Base-by-base conservation (phyloP, 495 filamentous ascomycete genomes). In the Bathelium albidoporum region DNA sequence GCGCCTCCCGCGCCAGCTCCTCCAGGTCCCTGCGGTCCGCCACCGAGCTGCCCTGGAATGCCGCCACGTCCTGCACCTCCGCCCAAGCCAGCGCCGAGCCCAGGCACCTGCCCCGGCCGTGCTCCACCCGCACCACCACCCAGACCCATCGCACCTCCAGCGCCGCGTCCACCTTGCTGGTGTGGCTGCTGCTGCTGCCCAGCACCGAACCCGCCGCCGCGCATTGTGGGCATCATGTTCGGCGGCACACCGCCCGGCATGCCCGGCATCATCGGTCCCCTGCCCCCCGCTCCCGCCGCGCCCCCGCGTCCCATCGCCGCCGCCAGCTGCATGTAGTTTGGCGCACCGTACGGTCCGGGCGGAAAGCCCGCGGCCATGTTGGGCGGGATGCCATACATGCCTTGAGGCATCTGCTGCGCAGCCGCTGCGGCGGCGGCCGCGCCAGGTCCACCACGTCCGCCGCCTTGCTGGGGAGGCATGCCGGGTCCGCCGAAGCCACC, bases 391-490 rank as follows among this genome's bases (percentile, higher is more conserved):
- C 81, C 83, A 76, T 93, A 96, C 79, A 88, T 82, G 72, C 85
- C 87, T 58, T 87, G 87, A 49, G 90, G 89, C 61, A 95, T 80
- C 77, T 90, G 87, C 75, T 91, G 88, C 76, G 89, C 63, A 87
- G 85, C 77, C 90, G 91, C 64, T 82, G 34, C 5, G 34, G 5
- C 34, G 5, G 34, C 34, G 34, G 34, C 34, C 5, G 34, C 84
- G 69, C 80, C 85, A 65, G 89, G 87, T 78, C 87, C 93, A 72
- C 92, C 90, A 68, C 87, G 90, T 63, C 89, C 88, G 70, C 90
- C 89, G 72, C 86, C 88, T 67, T 83, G 86, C 73, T 93, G 92
- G 67, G 87, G 87, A 75, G 96, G 88, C 67, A 96, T 87, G 66
- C 83, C 85, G 81, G 82, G 82, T 72, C 89, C 87, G n/a, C n/a